A percentile compares a stretch with the other conserved stretches of the same genome.
Conservation (phyloP, 345 rosid species). For the sweet orange (Citrus sinensis) region DVS_A1.0 CM039161.1:20468501-20469000, state of each 20-base stretch:
- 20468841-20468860: not conserved
- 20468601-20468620: no score
- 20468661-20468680: no score
- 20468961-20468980: slow-evolving; percentile 86
- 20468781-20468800: not conserved
- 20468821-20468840: slow-evolving; percentile 6
- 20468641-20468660: no score
- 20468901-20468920: slow-evolving; percentile 16
- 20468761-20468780: not conserved
- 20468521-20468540: no score
- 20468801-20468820: not conserved
- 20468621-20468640: no score
- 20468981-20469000: slow-evolving; percentile 72
- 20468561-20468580: no score
- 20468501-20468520: no score
- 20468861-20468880: slow-evolving; percentile 1
- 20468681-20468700: no score
- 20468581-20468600: no score
- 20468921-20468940: slow-evolving; percentile 20
- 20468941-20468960: slow-evolving; percentile 63
- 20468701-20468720: no score
- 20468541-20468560: no score
- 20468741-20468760: not conserved
- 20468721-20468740: not conserved
- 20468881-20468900: slow-evolving; percentile 20